Evolutionary conservation across 2,329 filamentous ascomycete genomes (phyloP).

Genomic region (Curvularia verruculosa): DNA sequence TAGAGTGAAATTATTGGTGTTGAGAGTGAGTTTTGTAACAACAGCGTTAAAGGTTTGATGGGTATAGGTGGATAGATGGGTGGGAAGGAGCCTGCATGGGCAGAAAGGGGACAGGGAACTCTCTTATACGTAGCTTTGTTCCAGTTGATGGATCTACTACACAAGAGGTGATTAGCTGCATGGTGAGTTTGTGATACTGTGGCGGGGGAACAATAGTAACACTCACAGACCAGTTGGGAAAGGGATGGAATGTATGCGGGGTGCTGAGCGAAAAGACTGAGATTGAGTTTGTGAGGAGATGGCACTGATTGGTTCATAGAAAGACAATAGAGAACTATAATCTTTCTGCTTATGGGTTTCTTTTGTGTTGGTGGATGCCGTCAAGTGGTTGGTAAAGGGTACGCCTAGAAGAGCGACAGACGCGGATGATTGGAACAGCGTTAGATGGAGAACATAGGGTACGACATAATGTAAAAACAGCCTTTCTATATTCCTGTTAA

Average conservation of each 20-base stretch:
- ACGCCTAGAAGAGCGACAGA: background rate
- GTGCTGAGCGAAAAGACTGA: background rate
- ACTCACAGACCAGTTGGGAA: background rate
- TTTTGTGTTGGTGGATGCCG: background rate
- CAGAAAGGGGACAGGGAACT: background rate
- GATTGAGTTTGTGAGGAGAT: too few species aligned
- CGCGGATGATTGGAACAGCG: background rate
- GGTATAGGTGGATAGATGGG: background rate
- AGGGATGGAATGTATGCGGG: background rate
- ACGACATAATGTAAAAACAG: background rate
- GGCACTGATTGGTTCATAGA: background rate
- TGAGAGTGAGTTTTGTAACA: background rate
- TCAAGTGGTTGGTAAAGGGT: background rate
- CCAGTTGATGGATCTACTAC: background rate
- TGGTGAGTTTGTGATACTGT: background rate
- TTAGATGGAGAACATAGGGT: background rate
- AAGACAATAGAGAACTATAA: background rate
- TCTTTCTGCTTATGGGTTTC: background rate
- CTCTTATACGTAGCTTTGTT: background rate
- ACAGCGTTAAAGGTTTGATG: background rate
- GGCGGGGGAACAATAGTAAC: constrained; percentile 13
- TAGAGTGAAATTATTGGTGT: background rate
- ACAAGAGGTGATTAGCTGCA: background rate
- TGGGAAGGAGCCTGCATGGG: too few species aligned
- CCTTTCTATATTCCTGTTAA: background rate